phyloP scores from a whole-genome alignment of 2,329 filamentous ascomycete genomes.

The Arthrinium phaeospermum region DNA sequence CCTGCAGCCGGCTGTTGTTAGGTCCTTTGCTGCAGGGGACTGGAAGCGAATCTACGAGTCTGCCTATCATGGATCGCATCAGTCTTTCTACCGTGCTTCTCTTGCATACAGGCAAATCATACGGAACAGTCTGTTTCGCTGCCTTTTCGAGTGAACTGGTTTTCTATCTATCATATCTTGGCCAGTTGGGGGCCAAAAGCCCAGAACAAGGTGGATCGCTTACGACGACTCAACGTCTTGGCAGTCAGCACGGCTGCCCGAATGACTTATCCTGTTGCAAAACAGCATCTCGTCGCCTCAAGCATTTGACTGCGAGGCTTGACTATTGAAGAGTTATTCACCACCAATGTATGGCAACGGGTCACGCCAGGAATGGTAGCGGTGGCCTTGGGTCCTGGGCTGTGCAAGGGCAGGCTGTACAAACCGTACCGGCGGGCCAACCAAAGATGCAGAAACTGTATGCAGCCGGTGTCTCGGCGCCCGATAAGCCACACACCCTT shows the following conservation, averaged over 20 bases:
- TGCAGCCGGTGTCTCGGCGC: not conserved
- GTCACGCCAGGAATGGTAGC: not conserved
- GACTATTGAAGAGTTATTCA: not conserved
- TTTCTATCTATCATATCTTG: not conserved
- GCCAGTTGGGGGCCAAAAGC: not conserved
- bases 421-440: not conserved
- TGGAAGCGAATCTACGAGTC: not conserved
- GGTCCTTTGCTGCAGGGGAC: not conserved
- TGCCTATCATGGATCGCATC: not conserved
- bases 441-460: not conserved
- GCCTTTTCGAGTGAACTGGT: not conserved
- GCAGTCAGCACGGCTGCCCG: not conserved
- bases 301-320: not conserved
- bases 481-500: not conserved
- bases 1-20: not conserved
- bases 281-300: not conserved
- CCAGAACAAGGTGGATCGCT: not conserved
- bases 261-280: not conserved
- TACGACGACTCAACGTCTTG: conserved; percentile 7
- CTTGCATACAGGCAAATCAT: not conserved
- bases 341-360: not conserved
- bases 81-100: not conserved
- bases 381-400: not conserved
- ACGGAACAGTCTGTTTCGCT: not conserved
- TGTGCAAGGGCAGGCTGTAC: conserved; percentile 8